Percentiles rank a stretch among this genome's conserved stretches.
Conservation (phyloP, 2,329 filamentous ascomycete genomes). For the Leptodontidium sp. region DNA sequence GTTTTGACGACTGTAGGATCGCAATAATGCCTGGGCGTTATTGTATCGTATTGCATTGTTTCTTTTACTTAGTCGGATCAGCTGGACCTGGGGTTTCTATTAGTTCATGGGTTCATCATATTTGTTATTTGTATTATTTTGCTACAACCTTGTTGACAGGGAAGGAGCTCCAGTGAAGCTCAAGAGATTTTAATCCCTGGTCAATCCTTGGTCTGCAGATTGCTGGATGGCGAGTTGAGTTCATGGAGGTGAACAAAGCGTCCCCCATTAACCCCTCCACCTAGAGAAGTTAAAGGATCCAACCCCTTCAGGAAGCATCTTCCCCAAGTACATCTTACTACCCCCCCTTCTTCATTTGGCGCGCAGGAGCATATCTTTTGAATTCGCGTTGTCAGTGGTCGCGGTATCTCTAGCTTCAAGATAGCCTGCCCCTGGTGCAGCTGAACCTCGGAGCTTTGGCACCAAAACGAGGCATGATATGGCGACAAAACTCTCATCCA, state of each 20-base stretch:
- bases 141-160: not conserved
- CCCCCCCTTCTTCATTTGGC: not conserved
- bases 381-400: not conserved
- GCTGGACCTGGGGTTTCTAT: not conserved
- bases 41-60: not conserved
- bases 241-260: too few species aligned
- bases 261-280: not conserved
- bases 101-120: not conserved
- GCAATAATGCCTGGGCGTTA: not conserved
- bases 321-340: not conserved
- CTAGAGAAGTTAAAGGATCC: not conserved
- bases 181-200: not conserved
- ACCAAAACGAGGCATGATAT: not conserved
- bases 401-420: not conserved
- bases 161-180: not conserved
- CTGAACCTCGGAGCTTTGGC: constrained; percentile 10
- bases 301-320: not conserved
- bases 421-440: constrained; percentile 1
- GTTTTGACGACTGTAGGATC: constrained; percentile 20
- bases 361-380: not conserved
- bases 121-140: not conserved
- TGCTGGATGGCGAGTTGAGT: not conserved
- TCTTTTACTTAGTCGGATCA: not conserved
- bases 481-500: too few species aligned
- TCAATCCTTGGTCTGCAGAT: not conserved